Evolutionary conservation across 2,329 filamentous ascomycete species (phyloP).

Genomic region (Aspergillus brasiliensis): DNA sequence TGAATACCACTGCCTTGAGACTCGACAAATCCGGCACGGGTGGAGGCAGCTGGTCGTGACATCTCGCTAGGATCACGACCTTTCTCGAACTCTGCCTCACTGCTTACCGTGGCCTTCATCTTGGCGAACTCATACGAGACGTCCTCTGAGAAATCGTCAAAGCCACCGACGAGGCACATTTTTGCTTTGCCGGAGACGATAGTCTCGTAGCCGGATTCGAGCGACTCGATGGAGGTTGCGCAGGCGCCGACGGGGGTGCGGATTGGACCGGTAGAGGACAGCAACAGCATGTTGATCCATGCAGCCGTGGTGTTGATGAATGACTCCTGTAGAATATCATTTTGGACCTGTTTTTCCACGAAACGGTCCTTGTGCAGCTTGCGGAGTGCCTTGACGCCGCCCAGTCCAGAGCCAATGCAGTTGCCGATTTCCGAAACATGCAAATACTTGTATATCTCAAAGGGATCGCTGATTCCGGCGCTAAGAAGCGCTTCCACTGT

Average conservation of each 20-base stretch:
- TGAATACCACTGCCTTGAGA: constrained; percentile 83
- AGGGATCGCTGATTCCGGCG: constrained; percentile 91
- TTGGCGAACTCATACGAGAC: constrained; percentile 98
- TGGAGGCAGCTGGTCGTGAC: constrained; percentile 93
- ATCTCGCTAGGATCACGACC: constrained; percentile 91
- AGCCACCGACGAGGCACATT: constrained; percentile 91
- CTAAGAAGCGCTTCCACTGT: constrained; percentile 85
- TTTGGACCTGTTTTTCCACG: constrained; percentile 91
- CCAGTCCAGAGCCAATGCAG: constrained; percentile 93
- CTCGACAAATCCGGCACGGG: constrained; percentile 96
- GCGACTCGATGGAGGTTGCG: constrained; percentile 89
- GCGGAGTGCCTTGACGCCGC: constrained; percentile 80
- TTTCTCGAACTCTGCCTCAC: constrained; percentile 87
- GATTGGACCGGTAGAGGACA: constrained; percentile 93
- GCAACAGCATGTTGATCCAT: constrained; percentile 96
- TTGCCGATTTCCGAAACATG: constrained; percentile 95
- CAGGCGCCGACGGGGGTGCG: constrained; percentile 96
- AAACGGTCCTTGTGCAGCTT: constrained; percentile 96
- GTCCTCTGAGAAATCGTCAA: constrained; percentile 96
- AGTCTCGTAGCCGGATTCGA: constrained; percentile 94
- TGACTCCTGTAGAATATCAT: constrained; percentile 95
- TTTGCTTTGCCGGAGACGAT: constrained; percentile 95
- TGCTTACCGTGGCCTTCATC: constrained; percentile 98
- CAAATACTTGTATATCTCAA: constrained; percentile 98
- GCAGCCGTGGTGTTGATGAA: constrained; percentile 99